Percentiles rank a stretch among this genome's conserved stretches.
Evolutionary conservation across 1,284 basidiomycete genomes (phyloP).

Genomic region (Tylopilus orsonianus): DNA sequence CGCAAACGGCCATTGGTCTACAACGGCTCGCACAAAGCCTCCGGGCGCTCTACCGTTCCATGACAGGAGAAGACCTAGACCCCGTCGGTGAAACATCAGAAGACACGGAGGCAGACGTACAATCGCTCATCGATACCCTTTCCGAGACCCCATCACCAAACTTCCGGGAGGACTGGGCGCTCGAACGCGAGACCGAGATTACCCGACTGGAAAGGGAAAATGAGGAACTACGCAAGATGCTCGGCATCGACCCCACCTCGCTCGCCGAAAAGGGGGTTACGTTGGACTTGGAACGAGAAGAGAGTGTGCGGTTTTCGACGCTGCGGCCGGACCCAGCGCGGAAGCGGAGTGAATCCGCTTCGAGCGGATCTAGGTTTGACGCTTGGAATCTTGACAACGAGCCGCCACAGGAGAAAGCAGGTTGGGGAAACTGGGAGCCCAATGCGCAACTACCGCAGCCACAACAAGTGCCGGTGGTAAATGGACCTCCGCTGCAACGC

Average conservation of each 20-base stretch:
- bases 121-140: conserved; percentile 43
- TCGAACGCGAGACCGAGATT: conserved; percentile 84
- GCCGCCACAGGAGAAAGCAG: conserved; percentile 19
- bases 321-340: conserved; percentile 24
- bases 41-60: conserved; percentile 68
- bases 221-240: conserved; percentile 64
- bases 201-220: conserved; percentile 80
- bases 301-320: conserved; percentile 20
- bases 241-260: conserved; percentile 66
- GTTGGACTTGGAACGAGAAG: conserved; percentile 44
- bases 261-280: conserved; percentile 51
- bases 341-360: conserved; percentile 30
- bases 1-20: conserved; percentile 55
- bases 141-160: conserved; percentile 26
- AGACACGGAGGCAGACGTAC: conserved; percentile 37
- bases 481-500: conserved; percentile 42
- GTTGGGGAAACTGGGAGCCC: conserved; percentile 33
- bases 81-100: conserved; percentile 23
- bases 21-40: conserved; percentile 72
- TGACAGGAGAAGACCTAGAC: conserved; percentile 65
- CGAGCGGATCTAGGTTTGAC: conserved; percentile 25
- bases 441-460: conserved; percentile 10
- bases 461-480: neutral
- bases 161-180: conserved; percentile 64
- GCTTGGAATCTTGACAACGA: conserved; percentile 32